Base-by-base conservation (phyloP, 2,329 filamentous ascomycete species). In the Diatrype stigma region DNA sequence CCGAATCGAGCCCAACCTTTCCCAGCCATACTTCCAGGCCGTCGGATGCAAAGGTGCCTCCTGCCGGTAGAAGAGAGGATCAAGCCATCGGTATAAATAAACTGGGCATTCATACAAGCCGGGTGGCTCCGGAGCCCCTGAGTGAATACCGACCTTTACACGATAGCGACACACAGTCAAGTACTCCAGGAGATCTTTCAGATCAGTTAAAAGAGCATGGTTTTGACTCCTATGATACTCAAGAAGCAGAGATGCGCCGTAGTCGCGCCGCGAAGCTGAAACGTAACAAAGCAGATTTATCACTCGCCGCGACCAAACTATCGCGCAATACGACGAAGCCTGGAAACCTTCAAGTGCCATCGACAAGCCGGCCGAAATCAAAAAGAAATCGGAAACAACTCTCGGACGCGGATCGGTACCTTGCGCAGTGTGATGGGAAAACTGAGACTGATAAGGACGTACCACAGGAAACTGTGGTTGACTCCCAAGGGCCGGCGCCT, bases 1-100 rank as follows among this genome's bases (percentile, higher is more conserved):
- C 62, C 22, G 68, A 69, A 0, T 76, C 76, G 6, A 78, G 75
- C 46, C 74, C 76, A 0, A 62, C 59, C 16, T 51, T 68, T 1
- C 58, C 52, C 23, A 32, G 42, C 14, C 46, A 47, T 17, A 62
- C 61, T 2, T 60, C 64, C 42, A 49, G 55, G 12, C 60, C 58
- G 7, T 50, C 48, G 7, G 57, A 57, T 28, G 50, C 38, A 23
- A 55, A 56, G 42, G 51, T 46, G 1, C 51, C 59, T 23, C 52
- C 44, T 16, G 53, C 59, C 8, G n/a, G n/a, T n/a, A n/a, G n/a
- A n/a, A 56, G 50, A 12, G 52, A 50, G n/a, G 54, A 48, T 21
- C 42, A 51, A 22, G 50, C 46, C 17, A 42, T 52, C 26, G 46
- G 51, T 38, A 35, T n/a, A 5, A 17, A 38, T 12, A 49, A 50